Percentiles rank a stretch among this genome's conserved stretches.
Evolutionary conservation across 352 stramenopile genomes (phyloP).

Genomic region (Phytophthora vignae): DNA sequence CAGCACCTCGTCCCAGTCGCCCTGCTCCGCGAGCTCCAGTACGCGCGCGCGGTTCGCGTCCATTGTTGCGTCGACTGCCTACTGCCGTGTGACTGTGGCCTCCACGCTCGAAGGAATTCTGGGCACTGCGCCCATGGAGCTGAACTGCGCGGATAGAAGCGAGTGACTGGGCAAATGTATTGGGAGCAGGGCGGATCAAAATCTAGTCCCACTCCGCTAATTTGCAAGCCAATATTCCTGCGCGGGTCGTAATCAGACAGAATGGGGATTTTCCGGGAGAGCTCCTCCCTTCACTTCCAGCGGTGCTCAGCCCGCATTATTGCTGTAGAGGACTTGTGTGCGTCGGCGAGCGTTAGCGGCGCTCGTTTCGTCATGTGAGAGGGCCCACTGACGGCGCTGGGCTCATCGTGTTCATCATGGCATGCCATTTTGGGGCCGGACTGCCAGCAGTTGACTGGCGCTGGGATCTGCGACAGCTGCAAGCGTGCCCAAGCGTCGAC

Average conservation of each 20-base stretch:
- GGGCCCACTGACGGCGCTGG: no score
- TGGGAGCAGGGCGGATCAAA: constrained; percentile 13
- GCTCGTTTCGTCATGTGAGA: background rate
- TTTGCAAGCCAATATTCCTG: constrained; percentile 22
- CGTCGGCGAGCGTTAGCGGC: background rate
- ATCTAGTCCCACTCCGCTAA: constrained; percentile 18
- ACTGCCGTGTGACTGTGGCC: constrained; percentile 17
- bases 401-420: no score
- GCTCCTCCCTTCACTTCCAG: no score
- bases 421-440: background rate
- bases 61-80: constrained; percentile 30
- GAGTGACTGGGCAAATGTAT: constrained; percentile 26
- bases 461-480: constrained; percentile 20
- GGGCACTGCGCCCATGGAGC: background rate
- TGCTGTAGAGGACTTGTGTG: no score
- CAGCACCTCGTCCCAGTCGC: constrained; percentile 69
- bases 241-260: constrained; percentile 22
- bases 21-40: constrained; percentile 66
- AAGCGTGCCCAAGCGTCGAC: background rate
- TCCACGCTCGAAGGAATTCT: constrained; percentile 9
- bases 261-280: constrained; percentile 1
- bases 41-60: constrained; percentile 53
- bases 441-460: no score
- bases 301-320: background rate
- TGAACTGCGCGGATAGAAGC: constrained; percentile 11